A percentile compares a stretch with the other conserved stretches of the same genome.
Evolutionary conservation across 2,329 filamentous ascomycete genomes (phyloP).

Genomic region (Aaosphaeria arxii): DNA sequence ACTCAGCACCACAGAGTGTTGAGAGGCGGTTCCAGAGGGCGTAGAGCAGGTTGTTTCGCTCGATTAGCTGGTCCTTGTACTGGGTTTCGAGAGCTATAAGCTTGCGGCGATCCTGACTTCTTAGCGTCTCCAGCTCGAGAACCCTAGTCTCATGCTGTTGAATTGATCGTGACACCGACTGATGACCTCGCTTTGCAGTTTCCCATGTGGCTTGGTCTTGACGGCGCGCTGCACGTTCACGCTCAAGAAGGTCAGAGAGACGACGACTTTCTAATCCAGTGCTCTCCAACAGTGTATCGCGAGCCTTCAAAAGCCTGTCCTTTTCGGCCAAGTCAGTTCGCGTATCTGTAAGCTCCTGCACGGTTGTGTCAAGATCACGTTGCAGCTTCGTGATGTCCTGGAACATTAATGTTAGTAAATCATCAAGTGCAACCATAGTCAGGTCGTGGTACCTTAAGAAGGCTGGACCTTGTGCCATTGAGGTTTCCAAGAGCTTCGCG

Average conservation of each 20-base stretch:
- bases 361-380: slow-evolving; percentile 78
- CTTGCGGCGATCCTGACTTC: slow-evolving; percentile 73
- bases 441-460: slow-evolving; percentile 63
- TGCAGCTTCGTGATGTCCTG: slow-evolving; percentile 84
- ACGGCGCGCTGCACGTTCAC: slow-evolving; percentile 79
- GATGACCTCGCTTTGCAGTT: slow-evolving; percentile 80
- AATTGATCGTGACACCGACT: slow-evolving; percentile 81
- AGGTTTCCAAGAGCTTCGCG: slow-evolving; percentile 84
- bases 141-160: slow-evolving; percentile 82
- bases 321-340: slow-evolving; percentile 82
- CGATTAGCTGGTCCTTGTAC: slow-evolving; percentile 81
- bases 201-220: slow-evolving; percentile 87
- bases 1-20: slow-evolving; percentile 82
- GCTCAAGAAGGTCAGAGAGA: slow-evolving; percentile 83
- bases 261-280: slow-evolving; percentile 84
- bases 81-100: slow-evolving; percentile 73
- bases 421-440: slow-evolving; percentile 4
- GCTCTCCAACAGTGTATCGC: slow-evolving; percentile 82
- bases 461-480: slow-evolving; percentile 77
- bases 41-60: slow-evolving; percentile 85
- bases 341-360: slow-evolving; percentile 75
- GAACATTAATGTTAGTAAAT: slow-evolving; percentile 13
- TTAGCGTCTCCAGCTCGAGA: slow-evolving; percentile 77
- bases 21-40: slow-evolving; percentile 89
- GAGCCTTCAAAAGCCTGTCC: slow-evolving; percentile 83